phyloP scores from a whole-genome alignment of 2,329 filamentous ascomycete genomes.

The Fusarium irregulare region DNA sequence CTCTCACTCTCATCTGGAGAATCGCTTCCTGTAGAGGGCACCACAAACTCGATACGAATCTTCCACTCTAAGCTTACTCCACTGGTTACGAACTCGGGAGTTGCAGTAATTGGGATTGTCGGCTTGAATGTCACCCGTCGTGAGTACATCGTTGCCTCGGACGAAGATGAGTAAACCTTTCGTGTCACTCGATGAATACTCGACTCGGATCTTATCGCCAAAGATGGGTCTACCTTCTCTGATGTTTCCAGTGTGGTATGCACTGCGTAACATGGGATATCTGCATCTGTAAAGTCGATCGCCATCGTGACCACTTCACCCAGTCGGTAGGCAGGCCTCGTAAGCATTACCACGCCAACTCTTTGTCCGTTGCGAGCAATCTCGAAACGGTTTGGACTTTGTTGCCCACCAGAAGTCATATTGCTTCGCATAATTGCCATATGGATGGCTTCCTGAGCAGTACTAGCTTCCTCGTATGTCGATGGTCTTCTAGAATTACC shows the following conservation, averaged over 20 bases:
- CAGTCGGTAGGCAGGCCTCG: slow-evolving; percentile 87
- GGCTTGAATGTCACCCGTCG: slow-evolving; percentile 83
- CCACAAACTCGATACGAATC: slow-evolving; percentile 91
- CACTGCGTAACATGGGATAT: slow-evolving; percentile 86
- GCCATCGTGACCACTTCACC: slow-evolving; percentile 88
- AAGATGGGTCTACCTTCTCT: slow-evolving; percentile 81
- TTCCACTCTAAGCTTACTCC: slow-evolving; percentile 91
- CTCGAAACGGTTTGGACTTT: slow-evolving; percentile 92
- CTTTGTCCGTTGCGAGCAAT: slow-evolving; percentile 91
- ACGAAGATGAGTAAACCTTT: slow-evolving; percentile 79
- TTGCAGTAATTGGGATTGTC: slow-evolving; percentile 83
- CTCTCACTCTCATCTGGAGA: slow-evolving; percentile 35
- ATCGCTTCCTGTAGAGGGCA: slow-evolving; percentile 64
- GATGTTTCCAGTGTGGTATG: slow-evolving; percentile 86
- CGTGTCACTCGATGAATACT: slow-evolving; percentile 89
- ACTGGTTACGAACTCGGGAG: slow-evolving; percentile 91
- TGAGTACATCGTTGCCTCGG: slow-evolving; percentile 86
- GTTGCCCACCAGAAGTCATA: slow-evolving; percentile 71
- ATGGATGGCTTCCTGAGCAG: slow-evolving; percentile 88
- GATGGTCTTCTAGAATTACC: slow-evolving; percentile 67
- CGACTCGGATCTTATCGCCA: slow-evolving; percentile 86
- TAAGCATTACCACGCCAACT: slow-evolving; percentile 91
- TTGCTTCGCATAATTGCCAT: slow-evolving; percentile 89
- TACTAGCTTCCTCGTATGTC: slow-evolving; percentile 65
- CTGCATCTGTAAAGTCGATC: slow-evolving; percentile 82